Evolutionary conservation across 371 early-diverging fungal genomes (phyloP).

Genomic region (Mycotypha africana): DNA sequence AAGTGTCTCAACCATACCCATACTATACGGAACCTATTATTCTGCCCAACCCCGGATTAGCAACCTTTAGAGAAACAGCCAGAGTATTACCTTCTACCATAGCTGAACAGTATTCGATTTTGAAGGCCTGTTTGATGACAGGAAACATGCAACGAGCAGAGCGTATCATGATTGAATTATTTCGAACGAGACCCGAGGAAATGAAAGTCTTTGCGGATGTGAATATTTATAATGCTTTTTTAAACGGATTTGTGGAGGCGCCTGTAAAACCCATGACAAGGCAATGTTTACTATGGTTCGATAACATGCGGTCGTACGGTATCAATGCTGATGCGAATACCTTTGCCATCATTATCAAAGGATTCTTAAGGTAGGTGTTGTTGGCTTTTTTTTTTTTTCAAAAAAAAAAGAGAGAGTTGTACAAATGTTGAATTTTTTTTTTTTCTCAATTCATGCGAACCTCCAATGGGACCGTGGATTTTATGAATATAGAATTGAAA

Average conservation of each 20-base stretch:
- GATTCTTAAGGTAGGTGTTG: conserved; percentile 61
- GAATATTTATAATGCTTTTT: conserved; percentile 76
- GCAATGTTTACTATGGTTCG: conserved; percentile 76
- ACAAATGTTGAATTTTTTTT: neutral
- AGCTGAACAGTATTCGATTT: conserved; percentile 44
- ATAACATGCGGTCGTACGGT: conserved; percentile 44
- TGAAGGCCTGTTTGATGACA: conserved; percentile 73
- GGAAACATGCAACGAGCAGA: conserved; percentile 78
- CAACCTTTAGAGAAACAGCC: conserved; percentile 22
- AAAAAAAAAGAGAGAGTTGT: conserved; percentile 4
- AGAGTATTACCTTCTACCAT: conserved; percentile 31
- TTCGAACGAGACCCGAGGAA: conserved; percentile 57
- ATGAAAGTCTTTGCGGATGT: conserved; percentile 68
- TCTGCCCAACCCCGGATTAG: conserved; percentile 31
- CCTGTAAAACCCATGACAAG: conserved; percentile 36
- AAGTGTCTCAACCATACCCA: too few relatives aligned
- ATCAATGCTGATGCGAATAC: conserved; percentile 62
- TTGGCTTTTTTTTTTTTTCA: neutral
- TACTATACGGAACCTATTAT: conserved; percentile 21
- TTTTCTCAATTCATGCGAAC: too few relatives aligned
- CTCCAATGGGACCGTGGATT: too few relatives aligned
- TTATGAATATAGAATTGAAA: conserved; percentile 21
- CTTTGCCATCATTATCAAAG: conserved; percentile 73
- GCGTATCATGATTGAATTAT: conserved; percentile 64
- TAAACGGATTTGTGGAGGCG: conserved; percentile 66